Percentiles rank a stretch among this genome's conserved stretches.
Conservation (phyloP, 1,284 basidiomycete genomes). For the Apiotrichum mycotoxinovorans region DNA sequence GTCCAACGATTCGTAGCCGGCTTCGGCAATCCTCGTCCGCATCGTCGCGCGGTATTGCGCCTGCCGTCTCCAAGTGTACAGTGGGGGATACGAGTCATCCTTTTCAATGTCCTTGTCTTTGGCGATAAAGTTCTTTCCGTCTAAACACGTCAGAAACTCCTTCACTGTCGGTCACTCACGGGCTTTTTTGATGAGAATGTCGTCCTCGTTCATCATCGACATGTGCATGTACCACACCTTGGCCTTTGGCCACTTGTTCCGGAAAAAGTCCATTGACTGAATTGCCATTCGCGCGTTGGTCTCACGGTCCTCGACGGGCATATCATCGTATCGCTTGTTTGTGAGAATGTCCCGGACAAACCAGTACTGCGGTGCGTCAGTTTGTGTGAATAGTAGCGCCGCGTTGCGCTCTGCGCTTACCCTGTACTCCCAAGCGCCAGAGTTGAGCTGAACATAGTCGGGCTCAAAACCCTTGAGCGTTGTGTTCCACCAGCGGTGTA, state of each 20-base stretch:
- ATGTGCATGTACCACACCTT: slow-evolving; percentile 10
- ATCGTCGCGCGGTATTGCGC: slow-evolving; percentile 8
- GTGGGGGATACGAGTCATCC: not conserved
- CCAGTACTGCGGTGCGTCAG: slow-evolving; percentile 1
- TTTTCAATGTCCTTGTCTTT: not conserved
- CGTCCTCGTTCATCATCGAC: slow-evolving; percentile 13
- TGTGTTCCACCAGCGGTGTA: not conserved
- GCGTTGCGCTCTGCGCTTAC: not conserved
- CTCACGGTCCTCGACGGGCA: slow-evolving; percentile 5
- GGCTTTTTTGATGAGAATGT: not conserved
- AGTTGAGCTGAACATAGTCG: slow-evolving; percentile 9
- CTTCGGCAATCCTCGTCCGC: not conserved
- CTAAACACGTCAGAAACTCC: not conserved
- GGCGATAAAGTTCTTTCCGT: not conserved
- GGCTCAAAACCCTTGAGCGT: slow-evolving; percentile 1
- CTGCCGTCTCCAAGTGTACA: slow-evolving; percentile 7
- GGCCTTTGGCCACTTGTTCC: not conserved
- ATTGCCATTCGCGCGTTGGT: not conserved
- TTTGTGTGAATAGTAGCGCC: not conserved
- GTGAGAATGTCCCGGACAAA: slow-evolving; percentile 4
- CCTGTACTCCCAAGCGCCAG: slow-evolving; percentile 9
- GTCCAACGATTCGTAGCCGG: slow-evolving; percentile 2
- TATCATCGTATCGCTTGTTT: not conserved
- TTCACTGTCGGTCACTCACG: not conserved
- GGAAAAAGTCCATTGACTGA: slow-evolving; percentile 3